A percentile compares a stretch with the other conserved stretches of the same genome.
phyloP scores from a whole-genome alignment of 345 rosid genomes.

The Reutealis trisperma region DNA sequence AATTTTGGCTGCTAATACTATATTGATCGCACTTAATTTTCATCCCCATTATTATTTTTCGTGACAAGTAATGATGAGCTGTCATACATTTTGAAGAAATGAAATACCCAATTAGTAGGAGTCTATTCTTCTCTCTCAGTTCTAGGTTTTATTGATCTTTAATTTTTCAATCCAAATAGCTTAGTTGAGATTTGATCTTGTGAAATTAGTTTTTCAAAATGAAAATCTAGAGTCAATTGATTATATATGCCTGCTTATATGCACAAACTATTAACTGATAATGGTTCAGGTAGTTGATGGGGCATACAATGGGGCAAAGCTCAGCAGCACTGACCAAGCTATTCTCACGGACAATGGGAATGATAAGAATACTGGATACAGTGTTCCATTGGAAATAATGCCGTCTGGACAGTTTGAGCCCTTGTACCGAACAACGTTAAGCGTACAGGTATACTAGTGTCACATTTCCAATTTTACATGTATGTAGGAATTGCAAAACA shows the following conservation, averaged over 20 bases:
- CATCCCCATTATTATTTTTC: not conserved
- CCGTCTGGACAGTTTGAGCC: constrained; percentile 96
- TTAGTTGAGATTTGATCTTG: not conserved
- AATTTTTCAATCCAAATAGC: not conserved
- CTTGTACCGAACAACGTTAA: constrained; percentile 72
- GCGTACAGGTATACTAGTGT: constrained; percentile 55
- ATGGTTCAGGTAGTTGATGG: constrained; percentile 64
- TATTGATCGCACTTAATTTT: not conserved
- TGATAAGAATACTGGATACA: constrained; percentile 53
- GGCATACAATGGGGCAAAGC: constrained; percentile 73
- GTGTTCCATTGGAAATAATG: constrained; percentile 84
- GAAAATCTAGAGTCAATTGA: constrained; percentile 8
- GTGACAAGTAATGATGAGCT: not conserved
- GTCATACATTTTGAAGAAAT: not conserved
- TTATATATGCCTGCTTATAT: not conserved
- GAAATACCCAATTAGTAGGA: not conserved
- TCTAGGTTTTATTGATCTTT: not conserved
- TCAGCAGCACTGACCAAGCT: constrained; percentile 68
- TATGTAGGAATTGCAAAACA: not conserved
- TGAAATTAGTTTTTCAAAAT: not conserved
- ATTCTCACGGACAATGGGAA: constrained; percentile 56
- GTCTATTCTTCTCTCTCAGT: not conserved
- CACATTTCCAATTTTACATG: not conserved
- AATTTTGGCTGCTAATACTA: constrained; percentile 5
- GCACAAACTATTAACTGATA: not conserved